Evolutionary conservation across 805 yeast species (phyloP).

Genomic region (Phaffomyces antillensis): DNA sequence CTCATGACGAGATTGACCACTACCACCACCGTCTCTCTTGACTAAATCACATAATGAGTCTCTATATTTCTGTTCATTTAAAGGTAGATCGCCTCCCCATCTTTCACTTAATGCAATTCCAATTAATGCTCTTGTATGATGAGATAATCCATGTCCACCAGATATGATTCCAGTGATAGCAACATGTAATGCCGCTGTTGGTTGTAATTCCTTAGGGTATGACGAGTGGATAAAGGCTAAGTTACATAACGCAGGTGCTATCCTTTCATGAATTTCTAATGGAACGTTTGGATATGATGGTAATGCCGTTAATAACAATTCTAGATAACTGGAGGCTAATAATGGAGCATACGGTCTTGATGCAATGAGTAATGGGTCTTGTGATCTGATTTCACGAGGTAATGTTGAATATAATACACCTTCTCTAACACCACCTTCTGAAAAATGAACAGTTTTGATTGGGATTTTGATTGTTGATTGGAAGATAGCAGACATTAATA

Average conservation of each 20-base stretch:
- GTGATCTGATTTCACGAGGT: slow-evolving; percentile 48
- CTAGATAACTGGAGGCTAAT: slow-evolving; percentile 48
- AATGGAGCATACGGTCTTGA: slow-evolving; percentile 68
- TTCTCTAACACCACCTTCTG: slow-evolving; percentile 75
- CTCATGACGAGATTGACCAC: slow-evolving; percentile 30
- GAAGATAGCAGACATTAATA: slow-evolving; percentile 54
- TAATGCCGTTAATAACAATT: slow-evolving; percentile 46
- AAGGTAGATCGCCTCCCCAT: slow-evolving; percentile 77
- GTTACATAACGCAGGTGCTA: slow-evolving; percentile 67
- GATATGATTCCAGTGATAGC: slow-evolving; percentile 72
- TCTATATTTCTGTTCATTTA: slow-evolving; percentile 41
- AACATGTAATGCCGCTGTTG: slow-evolving; percentile 64
- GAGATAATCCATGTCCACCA: slow-evolving; percentile 70
- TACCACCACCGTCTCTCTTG: slow-evolving; percentile 27
- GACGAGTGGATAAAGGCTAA: slow-evolving; percentile 72
- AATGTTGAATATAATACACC: slow-evolving; percentile 62
- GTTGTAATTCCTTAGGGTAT: slow-evolving; percentile 69
- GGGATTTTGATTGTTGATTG: slow-evolving; percentile 42
- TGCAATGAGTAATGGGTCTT: slow-evolving; percentile 65
- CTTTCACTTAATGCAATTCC: slow-evolving; percentile 72
- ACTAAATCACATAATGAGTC: slow-evolving; percentile 42
- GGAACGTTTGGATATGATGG: slow-evolving; percentile 50
- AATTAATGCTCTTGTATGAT: slow-evolving; percentile 59
- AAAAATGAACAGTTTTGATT: slow-evolving; percentile 55
- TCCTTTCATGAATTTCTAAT: slow-evolving; percentile 45